Evolutionary conservation across 805 yeast species (phyloP), one percentile per base, ranked within the genome.

Genomic region (Cyberlindnera mrakii): DNA sequence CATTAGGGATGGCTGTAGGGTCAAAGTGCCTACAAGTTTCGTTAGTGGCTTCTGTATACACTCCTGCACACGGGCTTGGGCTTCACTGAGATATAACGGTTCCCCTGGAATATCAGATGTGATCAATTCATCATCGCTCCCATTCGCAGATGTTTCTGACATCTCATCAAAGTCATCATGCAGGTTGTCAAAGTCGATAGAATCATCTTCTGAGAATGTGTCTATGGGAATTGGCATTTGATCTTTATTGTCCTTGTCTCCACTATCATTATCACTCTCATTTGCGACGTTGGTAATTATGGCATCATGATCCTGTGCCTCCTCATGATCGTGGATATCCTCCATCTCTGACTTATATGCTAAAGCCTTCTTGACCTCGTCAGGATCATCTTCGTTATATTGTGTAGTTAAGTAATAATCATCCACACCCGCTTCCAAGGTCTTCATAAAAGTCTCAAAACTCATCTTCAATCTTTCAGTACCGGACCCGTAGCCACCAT

Each of bases 401-500:
- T 84, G 90, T 0, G 90, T 84, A 1, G 90, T 84, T 57, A 83
- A 64, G 50, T 84, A 83, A 44, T 74, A 68, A 0, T 67, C 70
- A 15, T 74, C 75, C 1, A 76, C 75, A 1, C 77, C 79, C 2
- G 45, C 46, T 25, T 57, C 43, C 23, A 80, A 51, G 46, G 61
- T 65, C 0, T 60, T 55, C 41, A 80, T 58, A 37, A 84, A 69
- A 16, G 78, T 77, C 0, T 54, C 54, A 46, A 83, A 67, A 3
- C 64, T 58, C 77, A 81, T 70, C 42, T 69, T 68, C 14, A 70
- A 58, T 48, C 89, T 64, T 43, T 67, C 65, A 17, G 67, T 66
- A 1, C 88, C 88, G 37, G 80, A 73, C 1, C 91, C 91, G 62
- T 76, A 84, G 2, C 90, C 90, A 38, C 80, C 80, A 35, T 68